Evolutionary conservation across 495 filamentous ascomycete genomes (phyloP), one percentile per base, ranked within the genome.

Genomic region (Penicillium maclennaniae): DNA sequence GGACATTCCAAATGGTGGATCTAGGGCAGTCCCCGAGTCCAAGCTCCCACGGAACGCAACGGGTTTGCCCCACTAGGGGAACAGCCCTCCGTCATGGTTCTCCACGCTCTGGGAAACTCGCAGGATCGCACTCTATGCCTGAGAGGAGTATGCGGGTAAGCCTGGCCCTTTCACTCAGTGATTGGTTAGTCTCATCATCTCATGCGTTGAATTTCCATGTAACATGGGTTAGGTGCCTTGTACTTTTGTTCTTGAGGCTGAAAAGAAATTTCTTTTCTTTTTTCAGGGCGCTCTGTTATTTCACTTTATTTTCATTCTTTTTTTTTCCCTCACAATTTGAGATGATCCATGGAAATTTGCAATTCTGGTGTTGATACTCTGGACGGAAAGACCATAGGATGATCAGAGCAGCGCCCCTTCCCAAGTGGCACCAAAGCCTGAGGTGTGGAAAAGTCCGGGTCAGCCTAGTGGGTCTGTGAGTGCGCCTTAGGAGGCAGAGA

Each of bases 1-100:
- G 39, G 16, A 42, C 20, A 48, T 49, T 57, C 45, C 49, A 53
- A 58, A 56, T 51, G 34, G 43, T 44, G 41, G 37, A 60, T 47
- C 37, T 31, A 27, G 39, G 15, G 27, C 31, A 23, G 27, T 26
- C 23, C 23, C 34, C 51, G 15, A 45, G 57, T 57, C 55, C 58
- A 56, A 64, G 61, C 61, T 64, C 49, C 49, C 50, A 60, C 44
- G 53, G 56, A 54, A 49, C 50, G 28, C 38, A 64, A 64, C 58
- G 58, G 58, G 58, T 55, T 56, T 60, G 51, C 61, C 51, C 58
- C 58, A 58, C 58, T 25, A 47, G 42, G 44, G 31, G 31, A 4
- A 14, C 8, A 26, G 5, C 16, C n/a, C 31, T 25, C 47, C 36
- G 23, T 42, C 39, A 10, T 38, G 25, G n/a, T 47, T 38, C 41